Conservation (phyloP, 2,329 filamentous ascomycete species). For the Sporothrix phasma region DNA sequence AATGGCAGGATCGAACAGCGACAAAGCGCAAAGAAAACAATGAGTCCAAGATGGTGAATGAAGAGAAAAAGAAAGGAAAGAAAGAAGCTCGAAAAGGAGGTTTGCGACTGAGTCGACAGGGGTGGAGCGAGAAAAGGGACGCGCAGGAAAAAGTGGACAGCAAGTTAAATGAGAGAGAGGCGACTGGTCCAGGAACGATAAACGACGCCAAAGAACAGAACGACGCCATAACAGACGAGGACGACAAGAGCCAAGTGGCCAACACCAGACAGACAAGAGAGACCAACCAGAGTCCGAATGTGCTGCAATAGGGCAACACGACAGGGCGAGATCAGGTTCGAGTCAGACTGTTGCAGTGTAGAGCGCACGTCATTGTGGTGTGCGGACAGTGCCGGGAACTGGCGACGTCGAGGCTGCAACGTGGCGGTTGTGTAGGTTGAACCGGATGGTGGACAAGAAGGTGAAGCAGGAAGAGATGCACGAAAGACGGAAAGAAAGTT, state of each 20-base stretch:
- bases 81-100: not conserved
- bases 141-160: slow-evolving; percentile 14
- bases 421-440: too few relatives aligned
- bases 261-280: too few relatives aligned
- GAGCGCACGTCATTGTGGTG: slow-evolving; percentile 16
- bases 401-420: not conserved
- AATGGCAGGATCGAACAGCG: not conserved
- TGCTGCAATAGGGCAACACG: not conserved
- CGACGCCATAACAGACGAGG: too few relatives aligned
- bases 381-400: not conserved
- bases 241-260: too few relatives aligned
- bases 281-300: not conserved
- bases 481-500: not conserved
- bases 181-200: not conserved
- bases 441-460: slow-evolving; percentile 1
- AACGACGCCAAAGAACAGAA: not conserved
- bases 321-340: not conserved
- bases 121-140: slow-evolving; percentile 13
- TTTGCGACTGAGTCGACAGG: slow-evolving; percentile 10
- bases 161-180: slow-evolving; percentile 13
- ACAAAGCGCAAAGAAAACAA: not conserved
- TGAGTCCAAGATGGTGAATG: not conserved
- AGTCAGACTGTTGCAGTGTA: too few relatives aligned
- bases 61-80: not conserved
- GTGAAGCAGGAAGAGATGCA: slow-evolving; percentile 11